Evolutionary conservation across 164 flowering plant species (phyloP), one percentile per base, ranked within the genome.

Genomic region (Stephania cephalantha): DNA sequence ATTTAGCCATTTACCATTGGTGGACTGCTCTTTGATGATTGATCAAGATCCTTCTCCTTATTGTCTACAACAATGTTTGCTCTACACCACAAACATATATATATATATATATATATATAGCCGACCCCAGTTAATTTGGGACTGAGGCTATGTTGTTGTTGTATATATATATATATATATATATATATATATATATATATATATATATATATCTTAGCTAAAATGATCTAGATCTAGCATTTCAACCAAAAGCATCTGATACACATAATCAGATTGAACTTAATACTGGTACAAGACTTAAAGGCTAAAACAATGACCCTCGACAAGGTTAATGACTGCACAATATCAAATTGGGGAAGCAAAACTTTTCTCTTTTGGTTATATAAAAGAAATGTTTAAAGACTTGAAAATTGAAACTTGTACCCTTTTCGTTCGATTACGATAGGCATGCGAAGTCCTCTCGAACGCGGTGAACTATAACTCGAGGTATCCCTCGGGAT

Each of bases 401-500:
- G 75, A 74, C 15, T 68, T 69, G 11, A 73, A 83, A 81, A 87
- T 79, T 76, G 42, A 85, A 89, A 83, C 75, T 69, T 82, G 79
- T 96, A 94, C 99, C 83, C 88, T 83, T 86, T 84, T 79, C 82
- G 88, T 78, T 86, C 87, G 25, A 94, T 82, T 73, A 96, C 91
- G 85, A 94, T 94, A 72, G 91, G 87, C 90, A 89, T 82, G 75
- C 96, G 97, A 81, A 90, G 97, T 55, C 93, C 80, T 89, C 98
- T 97, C 66, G 99, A 80, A 96, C 90, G 42, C 98, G 95, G 25
- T 83, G 93, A 75, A 96, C 90, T 85, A 96, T 83, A 73, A 96
- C 94, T 74, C 73, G 98, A 90, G 2, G 99, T 94, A 80, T 92
- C 89, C 87, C 89, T 96, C 35, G 99, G 97, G 58, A 96, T 89